Percentiles rank a stretch among this genome's conserved stretches.
phyloP scores from a whole-genome alignment of 2,329 filamentous ascomycete genomes.

The Beauveria brongniartii region DNA sequence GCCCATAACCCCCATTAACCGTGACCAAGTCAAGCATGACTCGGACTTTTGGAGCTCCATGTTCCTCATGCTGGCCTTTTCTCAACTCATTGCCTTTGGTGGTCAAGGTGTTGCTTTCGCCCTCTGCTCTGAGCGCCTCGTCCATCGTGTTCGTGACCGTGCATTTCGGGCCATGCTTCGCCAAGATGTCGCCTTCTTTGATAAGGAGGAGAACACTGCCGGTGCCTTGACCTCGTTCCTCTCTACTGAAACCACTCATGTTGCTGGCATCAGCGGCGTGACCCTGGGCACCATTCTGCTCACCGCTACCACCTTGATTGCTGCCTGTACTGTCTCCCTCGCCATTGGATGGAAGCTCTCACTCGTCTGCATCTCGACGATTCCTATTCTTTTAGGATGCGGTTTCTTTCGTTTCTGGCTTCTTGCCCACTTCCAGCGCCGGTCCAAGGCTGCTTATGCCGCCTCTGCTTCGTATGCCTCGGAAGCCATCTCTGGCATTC shows the following conservation, averaged over 20 bases:
- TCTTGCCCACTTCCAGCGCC: slow-evolving; percentile 68
- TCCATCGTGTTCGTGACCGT: slow-evolving; percentile 72
- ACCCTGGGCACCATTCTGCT: slow-evolving; percentile 82
- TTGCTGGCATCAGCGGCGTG: slow-evolving; percentile 79
- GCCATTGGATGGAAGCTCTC: slow-evolving; percentile 82
- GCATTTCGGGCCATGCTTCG: slow-evolving; percentile 84
- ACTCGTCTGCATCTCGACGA: slow-evolving; percentile 69
- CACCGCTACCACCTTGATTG: slow-evolving; percentile 69
- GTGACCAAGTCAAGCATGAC: slow-evolving; percentile 53
- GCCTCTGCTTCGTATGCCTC: slow-evolving; percentile 80
- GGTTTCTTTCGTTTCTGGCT: slow-evolving; percentile 87
- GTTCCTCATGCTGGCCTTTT: slow-evolving; percentile 76
- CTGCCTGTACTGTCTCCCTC: slow-evolving; percentile 62
- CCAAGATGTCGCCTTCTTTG: slow-evolving; percentile 90
- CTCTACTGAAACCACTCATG: slow-evolving; percentile 80
- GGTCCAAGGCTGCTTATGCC: slow-evolving; percentile 73
- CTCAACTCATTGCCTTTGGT: slow-evolving; percentile 61
- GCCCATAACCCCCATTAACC: slow-evolving; percentile 40
- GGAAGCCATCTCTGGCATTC: slow-evolving; percentile 87
- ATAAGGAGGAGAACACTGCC: slow-evolving; percentile 78
- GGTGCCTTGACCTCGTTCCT: slow-evolving; percentile 84
- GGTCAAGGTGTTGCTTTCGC: slow-evolving; percentile 70
- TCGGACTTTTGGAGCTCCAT: slow-evolving; percentile 83
- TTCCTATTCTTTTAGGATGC: slow-evolving; percentile 69
- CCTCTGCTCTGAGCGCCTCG: slow-evolving; percentile 75